A percentile compares a stretch with the other conserved stretches of the same genome.
Conservation (phyloP, 495 filamentous ascomycete species). For the Apodospora peruviana region DNA sequence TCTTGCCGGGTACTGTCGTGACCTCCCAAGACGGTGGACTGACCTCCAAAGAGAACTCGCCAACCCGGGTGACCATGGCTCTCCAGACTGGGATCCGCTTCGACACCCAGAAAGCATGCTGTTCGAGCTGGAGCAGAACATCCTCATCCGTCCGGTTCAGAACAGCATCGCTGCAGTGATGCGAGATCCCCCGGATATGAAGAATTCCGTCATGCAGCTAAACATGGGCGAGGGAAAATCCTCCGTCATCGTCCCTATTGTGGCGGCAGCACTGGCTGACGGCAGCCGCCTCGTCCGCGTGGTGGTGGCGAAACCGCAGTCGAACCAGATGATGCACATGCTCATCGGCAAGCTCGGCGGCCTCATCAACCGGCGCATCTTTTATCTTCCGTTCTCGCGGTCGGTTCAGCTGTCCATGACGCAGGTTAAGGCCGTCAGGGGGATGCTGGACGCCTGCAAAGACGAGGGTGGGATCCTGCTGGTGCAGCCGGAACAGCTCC, state of each 20-base stretch:
- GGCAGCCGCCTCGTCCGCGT: constrained; percentile 47
- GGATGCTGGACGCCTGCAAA: constrained; percentile 44
- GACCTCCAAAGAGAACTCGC: constrained; percentile 44
- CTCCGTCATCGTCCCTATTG: constrained; percentile 62
- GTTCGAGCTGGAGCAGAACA: constrained; percentile 57
- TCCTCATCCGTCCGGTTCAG: constrained; percentile 60
- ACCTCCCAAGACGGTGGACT: constrained; percentile 11
- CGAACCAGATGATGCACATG: constrained; percentile 58
- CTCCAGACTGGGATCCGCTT: constrained; percentile 43
- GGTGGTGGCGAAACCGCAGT: constrained; percentile 57
- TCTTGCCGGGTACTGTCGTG: constrained; percentile 11
- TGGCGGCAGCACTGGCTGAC: constrained; percentile 52
- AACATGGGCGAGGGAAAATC: constrained; percentile 78
- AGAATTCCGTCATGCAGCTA: constrained; percentile 59
- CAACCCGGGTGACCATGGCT: constrained; percentile 43
- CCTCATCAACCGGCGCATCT: constrained; percentile 51
- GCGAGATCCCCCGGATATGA: constrained; percentile 37
- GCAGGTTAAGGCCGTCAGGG: constrained; percentile 23
- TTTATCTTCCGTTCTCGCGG: constrained; percentile 59
- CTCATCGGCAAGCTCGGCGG: constrained; percentile 56
- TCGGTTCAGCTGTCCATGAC: constrained; percentile 26
- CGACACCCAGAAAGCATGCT: constrained; percentile 53
- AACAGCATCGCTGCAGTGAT: constrained; percentile 52
- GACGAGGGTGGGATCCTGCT: constrained; percentile 48
- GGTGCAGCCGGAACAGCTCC: constrained; percentile 62